Base-by-base conservation (phyloP, 495 filamentous ascomycete species). In the Aspergillus olivimuriae region DNA sequence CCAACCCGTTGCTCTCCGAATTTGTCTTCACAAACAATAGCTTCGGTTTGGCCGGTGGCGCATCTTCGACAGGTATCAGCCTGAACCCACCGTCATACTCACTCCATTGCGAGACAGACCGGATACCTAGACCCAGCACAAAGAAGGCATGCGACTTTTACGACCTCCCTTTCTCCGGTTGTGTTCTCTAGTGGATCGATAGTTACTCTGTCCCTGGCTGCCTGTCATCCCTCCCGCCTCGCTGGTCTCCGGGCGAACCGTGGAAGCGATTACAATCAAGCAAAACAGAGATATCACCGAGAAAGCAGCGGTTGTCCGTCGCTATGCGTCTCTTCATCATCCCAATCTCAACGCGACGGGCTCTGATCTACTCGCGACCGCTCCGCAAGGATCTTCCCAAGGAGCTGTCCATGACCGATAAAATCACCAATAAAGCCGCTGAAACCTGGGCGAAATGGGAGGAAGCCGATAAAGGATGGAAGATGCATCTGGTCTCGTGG, bases 241-340 rank as follows among this genome's bases (percentile, higher is more conserved):
- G 5, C 34, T 36, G 35, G 17, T n/a, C 21, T 22, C 42, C 19
- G 20, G n/a, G 15, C n/a, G n/a, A n/a, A n/a, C n/a, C n/a, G n/a
- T n/a, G n/a, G n/a, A n/a, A n/a, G n/a, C n/a, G n/a, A n/a, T n/a
- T n/a, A n/a, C n/a, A 31, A 46, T n/a, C 12, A 26, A 30, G 26
- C 7, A 24, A 20, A 39, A 38, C 23, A 18, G 26, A 40, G 43
- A 38, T n/a, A 42, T 28, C 4, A 35, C 11, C 7, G 21, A 34
- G 32, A 26, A 43, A 35, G 4, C 17, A 32, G 15, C 10, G 24
- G 14, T 24, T 15, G 5, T 2, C 38, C 31, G 39, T 39, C 55
- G 61, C 70, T 40, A 97, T 99, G 92, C 86, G 89, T 63, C 78
- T 99, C 60, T 95, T 89, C 70, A 82, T 99, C 43, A 78, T 99